phyloP scores from a whole-genome alignment of 148 eudicot species.

The Oxyria digyna region DNA sequence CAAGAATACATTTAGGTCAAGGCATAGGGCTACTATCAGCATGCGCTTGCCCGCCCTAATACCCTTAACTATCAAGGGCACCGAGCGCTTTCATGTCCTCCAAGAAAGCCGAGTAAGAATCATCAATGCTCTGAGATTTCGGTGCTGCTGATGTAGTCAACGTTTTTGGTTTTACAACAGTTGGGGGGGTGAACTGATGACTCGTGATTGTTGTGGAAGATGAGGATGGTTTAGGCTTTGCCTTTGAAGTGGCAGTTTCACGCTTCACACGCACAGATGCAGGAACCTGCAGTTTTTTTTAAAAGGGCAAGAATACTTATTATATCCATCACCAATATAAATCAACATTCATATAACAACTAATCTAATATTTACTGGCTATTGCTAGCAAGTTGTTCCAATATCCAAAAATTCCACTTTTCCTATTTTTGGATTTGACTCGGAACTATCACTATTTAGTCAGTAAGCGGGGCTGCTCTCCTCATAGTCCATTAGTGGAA shows the following conservation, averaged over 20 bases:
- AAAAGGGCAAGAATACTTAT: background rate
- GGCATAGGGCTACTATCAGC: background rate
- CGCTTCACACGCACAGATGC: constrained; percentile 98
- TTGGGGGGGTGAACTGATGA: constrained; percentile 28
- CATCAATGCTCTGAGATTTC: constrained; percentile 72
- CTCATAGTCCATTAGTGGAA: too few species aligned
- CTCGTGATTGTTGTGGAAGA: constrained; percentile 21
- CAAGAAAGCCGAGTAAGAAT: constrained; percentile 82
- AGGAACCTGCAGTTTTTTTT: constrained; percentile 43
- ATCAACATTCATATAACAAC: background rate
- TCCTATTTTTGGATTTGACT: background rate
- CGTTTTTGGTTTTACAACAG: constrained; percentile 33
- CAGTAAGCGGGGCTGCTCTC: too few species aligned
- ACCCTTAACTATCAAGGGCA: constrained; percentile 70
- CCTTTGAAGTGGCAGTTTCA: constrained; percentile 65
- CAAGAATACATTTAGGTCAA: background rate
- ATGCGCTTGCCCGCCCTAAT: background rate
- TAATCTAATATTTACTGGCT: background rate
- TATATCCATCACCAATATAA: too few species aligned
- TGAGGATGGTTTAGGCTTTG: constrained; percentile 55
- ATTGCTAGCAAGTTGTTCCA: background rate
- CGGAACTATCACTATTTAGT: too few species aligned
- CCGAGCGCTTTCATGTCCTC: constrained; percentile 99
- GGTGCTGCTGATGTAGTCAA: constrained; percentile 33
- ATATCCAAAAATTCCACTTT: background rate